Conservation (phyloP, 2,329 filamentous ascomycete genomes). For the Pseudogymnoascus sp. region DNA sequence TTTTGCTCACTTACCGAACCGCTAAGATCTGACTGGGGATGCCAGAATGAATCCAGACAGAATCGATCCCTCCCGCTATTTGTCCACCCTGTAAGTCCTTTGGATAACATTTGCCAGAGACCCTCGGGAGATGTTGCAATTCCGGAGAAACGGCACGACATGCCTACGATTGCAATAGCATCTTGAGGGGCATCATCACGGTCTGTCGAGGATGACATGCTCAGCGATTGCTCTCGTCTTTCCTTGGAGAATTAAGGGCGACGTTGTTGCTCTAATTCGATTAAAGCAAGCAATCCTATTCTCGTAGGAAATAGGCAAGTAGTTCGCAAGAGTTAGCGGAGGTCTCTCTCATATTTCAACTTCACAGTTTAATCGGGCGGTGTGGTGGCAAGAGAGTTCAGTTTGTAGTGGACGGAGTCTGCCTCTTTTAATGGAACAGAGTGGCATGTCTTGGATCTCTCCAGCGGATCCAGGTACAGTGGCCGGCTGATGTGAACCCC, state of each 20-base stretch:
- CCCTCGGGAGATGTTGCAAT: conserved; percentile 27
- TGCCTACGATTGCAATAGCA: conserved; percentile 24
- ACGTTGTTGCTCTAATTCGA: not conserved
- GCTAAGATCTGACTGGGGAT: not conserved
- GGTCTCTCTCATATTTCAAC: not conserved
- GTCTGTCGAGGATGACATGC: not conserved
- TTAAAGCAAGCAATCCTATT: not conserved
- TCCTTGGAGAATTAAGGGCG: not conserved
- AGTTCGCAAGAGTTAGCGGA: not conserved
- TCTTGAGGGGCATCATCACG: not conserved
- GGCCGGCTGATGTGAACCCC: not conserved
- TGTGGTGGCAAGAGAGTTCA: not conserved
- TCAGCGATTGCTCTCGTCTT: not conserved
- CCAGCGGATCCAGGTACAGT: not conserved
- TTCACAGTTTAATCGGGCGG: not conserved
- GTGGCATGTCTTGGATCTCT: not conserved
- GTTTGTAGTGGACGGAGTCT: not conserved
- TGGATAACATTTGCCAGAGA: conserved; percentile 25
- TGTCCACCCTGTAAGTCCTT: not conserved
- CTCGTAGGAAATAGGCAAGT: not conserved
- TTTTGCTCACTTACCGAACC: not conserved
- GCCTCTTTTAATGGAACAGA: not conserved
- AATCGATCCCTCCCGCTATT: not conserved
- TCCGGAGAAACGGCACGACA: conserved; percentile 28
- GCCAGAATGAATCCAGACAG: not conserved